A percentile compares a stretch with the other conserved stretches of the same genome.
These are phyloP conservation scores for Gnomoniopsis sp. DNA, from an alignment of 2,329 filamentous ascomycete genomes.

Conservation along the genomic window DNA sequence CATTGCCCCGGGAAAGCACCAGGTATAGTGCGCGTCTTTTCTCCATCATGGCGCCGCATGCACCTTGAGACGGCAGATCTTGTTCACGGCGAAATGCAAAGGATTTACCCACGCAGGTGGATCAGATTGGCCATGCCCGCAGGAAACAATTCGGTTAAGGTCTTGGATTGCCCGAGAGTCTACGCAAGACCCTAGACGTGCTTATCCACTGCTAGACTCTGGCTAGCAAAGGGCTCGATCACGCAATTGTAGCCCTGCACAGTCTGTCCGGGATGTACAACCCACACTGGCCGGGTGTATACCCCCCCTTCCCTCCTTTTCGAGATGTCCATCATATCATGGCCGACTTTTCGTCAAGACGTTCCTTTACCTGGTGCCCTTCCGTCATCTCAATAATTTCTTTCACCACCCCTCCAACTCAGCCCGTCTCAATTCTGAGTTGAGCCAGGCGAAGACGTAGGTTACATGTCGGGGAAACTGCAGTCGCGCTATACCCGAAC, in stretches of 20 bases:
- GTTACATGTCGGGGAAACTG: slow-evolving; percentile 1
- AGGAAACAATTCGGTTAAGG: background rate
- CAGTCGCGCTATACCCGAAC: background rate
- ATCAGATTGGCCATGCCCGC: background rate
- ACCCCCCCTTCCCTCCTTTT: slow-evolving; percentile 15
- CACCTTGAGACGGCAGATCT: background rate
- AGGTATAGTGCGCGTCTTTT: background rate
- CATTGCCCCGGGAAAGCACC: background rate
- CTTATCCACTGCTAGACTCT: background rate
- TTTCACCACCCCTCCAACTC: slow-evolving; percentile 6
- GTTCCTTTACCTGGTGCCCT: slow-evolving; percentile 8
- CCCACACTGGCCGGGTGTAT: background rate
- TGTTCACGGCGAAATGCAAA: background rate
- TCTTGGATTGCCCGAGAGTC: background rate
- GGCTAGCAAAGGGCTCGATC: slow-evolving; percentile 2
- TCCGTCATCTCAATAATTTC: slow-evolving; percentile 3
- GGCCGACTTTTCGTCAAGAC: slow-evolving; percentile 9
- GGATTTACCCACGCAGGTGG: background rate
- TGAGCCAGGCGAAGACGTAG: background rate
- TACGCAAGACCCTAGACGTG: background rate
- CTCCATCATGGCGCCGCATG: background rate
- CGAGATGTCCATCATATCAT: slow-evolving; percentile 13
- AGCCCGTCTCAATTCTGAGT: background rate
- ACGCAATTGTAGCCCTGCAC: slow-evolving; percentile 7
- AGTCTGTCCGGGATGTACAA: slow-evolving; percentile 4